phyloP scores from a whole-genome alignment of 371 early-diverging fungal species.

The Mortierella sp. region DNA sequence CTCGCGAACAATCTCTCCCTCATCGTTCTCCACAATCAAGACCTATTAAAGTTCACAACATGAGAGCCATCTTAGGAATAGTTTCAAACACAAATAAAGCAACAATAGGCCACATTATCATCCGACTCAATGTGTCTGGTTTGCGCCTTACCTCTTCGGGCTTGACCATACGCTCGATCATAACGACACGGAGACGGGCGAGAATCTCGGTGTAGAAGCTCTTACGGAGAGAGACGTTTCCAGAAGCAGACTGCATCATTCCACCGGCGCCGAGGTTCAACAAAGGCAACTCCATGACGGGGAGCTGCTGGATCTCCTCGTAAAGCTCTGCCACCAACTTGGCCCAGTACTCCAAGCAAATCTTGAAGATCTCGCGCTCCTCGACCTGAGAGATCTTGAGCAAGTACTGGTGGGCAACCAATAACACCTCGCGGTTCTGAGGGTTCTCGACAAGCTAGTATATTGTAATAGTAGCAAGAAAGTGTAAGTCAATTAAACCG shows the following conservation, averaged over 20 bases:
- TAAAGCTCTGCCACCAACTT: constrained; percentile 90
- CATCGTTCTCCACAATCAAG: constrained; percentile 99
- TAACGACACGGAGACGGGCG: constrained; percentile 87
- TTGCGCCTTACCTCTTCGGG: constrained; percentile 87
- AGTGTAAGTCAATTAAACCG: background rate
- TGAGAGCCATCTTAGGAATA: background rate
- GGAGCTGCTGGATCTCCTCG: constrained; percentile 80
- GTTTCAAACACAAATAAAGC: background rate
- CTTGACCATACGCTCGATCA: constrained; percentile 97
- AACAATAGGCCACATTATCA: background rate
- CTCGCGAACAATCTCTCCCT: constrained; percentile 99
- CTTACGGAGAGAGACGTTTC: constrained; percentile 72
- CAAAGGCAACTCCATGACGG: constrained; percentile 62
- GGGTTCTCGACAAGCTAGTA: constrained; percentile 74
- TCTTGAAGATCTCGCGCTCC: constrained; percentile 98
- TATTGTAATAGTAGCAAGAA: background rate
- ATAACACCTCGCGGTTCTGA: constrained; percentile 73
- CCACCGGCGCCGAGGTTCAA: constrained; percentile 62
- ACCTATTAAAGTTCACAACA: constrained; percentile 66
- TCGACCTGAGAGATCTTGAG: constrained; percentile 91
- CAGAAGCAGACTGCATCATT: constrained; percentile 52
- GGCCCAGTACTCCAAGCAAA: constrained; percentile 97
- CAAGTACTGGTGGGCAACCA: constrained; percentile 91
- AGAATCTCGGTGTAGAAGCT: constrained; percentile 86
- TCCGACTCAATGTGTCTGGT: background rate